Evolutionary conservation across 345 rosid genomes (phyloP).

Genomic region (Brassica nigra): DNA sequence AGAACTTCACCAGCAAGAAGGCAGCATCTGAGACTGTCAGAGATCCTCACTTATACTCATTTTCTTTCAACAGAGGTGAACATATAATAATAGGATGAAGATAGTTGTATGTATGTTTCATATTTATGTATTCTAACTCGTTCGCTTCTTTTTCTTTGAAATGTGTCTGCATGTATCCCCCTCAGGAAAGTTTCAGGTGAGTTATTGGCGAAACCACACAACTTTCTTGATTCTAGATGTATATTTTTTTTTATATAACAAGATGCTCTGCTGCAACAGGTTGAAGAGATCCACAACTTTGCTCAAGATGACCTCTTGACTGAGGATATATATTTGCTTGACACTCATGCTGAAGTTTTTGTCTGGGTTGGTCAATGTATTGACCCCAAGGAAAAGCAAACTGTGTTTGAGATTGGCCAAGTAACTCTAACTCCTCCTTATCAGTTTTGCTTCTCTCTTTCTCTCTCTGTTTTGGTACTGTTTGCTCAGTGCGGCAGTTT

Average conservation of each 20-base stretch:
- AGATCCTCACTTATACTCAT: slow-evolving; percentile 86
- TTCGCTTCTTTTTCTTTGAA: slow-evolving; percentile 1
- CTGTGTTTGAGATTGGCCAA: slow-evolving; percentile 89
- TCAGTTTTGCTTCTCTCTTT: background rate
- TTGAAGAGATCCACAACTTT: slow-evolving; percentile 89
- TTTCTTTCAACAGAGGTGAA: slow-evolving; percentile 70
- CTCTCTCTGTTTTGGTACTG: slow-evolving; percentile 11
- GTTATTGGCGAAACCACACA: slow-evolving; percentile 29
- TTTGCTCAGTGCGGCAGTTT: slow-evolving; percentile 32
- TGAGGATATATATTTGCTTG: slow-evolving; percentile 87
- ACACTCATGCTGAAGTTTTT: slow-evolving; percentile 94
- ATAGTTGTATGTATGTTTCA: background rate
- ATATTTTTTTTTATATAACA: slow-evolving; percentile 1
- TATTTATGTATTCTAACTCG: slow-evolving; percentile 20
- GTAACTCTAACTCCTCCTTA: slow-evolving; percentile 42
- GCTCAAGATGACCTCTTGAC: slow-evolving; percentile 92
- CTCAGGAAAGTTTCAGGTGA: slow-evolving; percentile 95
- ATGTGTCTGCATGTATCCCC: slow-evolving; percentile 28
- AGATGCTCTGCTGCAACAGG: slow-evolving; percentile 48
- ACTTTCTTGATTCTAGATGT: background rate
- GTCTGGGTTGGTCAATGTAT: slow-evolving; percentile 94
- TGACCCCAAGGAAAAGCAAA: slow-evolving; percentile 86
- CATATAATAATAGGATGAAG: background rate
- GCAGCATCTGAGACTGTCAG: slow-evolving; percentile 62
- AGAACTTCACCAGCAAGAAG: slow-evolving; percentile 75